Evolutionary conservation across 345 rosid genomes (phyloP), one percentile per base, ranked within the genome.

Genomic region (Eutrema yunnanense): DNA sequence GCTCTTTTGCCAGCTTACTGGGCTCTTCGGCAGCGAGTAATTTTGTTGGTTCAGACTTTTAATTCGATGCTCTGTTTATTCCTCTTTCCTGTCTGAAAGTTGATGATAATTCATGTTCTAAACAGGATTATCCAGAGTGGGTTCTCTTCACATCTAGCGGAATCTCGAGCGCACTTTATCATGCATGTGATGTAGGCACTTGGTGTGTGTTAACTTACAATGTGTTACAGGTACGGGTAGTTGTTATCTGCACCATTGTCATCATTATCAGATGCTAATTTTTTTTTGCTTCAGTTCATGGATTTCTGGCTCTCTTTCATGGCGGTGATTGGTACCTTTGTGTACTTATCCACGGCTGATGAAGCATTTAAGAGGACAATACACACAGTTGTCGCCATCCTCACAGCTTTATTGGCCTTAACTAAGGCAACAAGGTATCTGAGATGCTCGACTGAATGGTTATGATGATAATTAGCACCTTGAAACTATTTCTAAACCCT

Each of bases 271-370:
- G 33, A 51, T 61, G 69, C 6, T 78, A 29, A 55, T 16, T 10
- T 11, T 75, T 0, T 77, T 32, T 56, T 61, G 58, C 76, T 82
- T 81, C 96, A 95, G 97, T 95, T 95, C 81, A 85, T 95, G 97
- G 99, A 92, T 82, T 95, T 95, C 71, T 95, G 99, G 99, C 97
- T 95, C 66, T 95, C 99, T 49, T 95, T 95, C 86, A 88, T 95
- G 96, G 99, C 96, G 42, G 93, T 95, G 16, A 87, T 89, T 69
- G 89, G 93, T 83, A 95, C 96, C 8, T 92, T 95, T 46, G 80
- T 95, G 44, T 87, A 87, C 88, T 73, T 92, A 50, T 79, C 96
- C 62, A 87, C 90, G 6, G 82, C 85, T 54, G 75, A 77, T 81
- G 99, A 95, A 85, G 82, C 79, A 47, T 78, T 77, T 56, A 92